Base-by-base conservation (phyloP, 768 basidiomycete species). In the Mrakia gelida region DNA sequence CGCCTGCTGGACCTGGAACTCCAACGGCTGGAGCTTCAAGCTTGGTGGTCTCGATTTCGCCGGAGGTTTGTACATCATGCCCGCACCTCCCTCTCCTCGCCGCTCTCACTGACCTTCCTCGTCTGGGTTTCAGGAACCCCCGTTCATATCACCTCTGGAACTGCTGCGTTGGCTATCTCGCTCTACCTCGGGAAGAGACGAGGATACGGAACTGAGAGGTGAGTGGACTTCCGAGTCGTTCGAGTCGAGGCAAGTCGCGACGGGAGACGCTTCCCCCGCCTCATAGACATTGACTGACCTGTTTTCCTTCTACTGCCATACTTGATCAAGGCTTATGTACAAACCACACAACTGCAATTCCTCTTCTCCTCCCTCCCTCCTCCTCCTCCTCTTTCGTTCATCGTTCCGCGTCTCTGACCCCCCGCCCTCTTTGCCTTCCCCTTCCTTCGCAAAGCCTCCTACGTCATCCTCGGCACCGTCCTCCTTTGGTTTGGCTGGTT, bases 141-240 rank as follows among this genome's bases (percentile, higher is more conserved):
- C 30, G 94, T 99, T 80, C 95, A 99, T 83, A 98, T 99, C 81
- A 91, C 92, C 26, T 95, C 94, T 26, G 96, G 96, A 70, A 91
- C 91, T 0, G 95, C 94, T 2, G 95, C 93, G 1, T 88, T 98
- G 61, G 95, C 81, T 93, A 90, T 79, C 84, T 89, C 78, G 5
- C 32, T 71, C 81, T 98, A 91, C 84, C 91, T 99, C 49, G 95
- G 96, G 63, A 93, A 92, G 82, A 91, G 95, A 71, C 87, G 92
- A 41, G 95, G 95, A 0, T 98, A 93, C 80, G 95, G 95, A 21
- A 96, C 95, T 3, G 91, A 93, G 81, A 88, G 76, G 59, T 74
- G 43, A 38, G 52, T 45, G 23, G 45, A 3, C 1, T 54, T 73
- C n/a, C 43, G 10, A 7, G 11, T 72, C 8, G 49, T 11, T 45